Percentiles rank a stretch among this genome's conserved stretches.
Conservation (phyloP, 2,329 filamentous ascomycete species). For the Trichoderma sp. region DNA sequence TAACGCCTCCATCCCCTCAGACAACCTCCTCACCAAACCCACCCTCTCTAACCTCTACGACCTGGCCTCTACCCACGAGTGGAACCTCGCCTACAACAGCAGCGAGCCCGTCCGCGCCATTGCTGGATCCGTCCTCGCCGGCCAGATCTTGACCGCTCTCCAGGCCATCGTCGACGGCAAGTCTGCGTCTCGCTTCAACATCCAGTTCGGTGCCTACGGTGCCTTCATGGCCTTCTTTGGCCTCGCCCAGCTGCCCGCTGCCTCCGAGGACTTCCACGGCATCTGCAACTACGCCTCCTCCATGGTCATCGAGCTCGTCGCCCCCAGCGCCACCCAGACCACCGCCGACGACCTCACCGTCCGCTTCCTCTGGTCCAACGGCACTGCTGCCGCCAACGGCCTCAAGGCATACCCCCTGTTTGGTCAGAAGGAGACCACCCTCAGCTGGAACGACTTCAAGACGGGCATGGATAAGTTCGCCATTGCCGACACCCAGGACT, state of each 20-base stretch:
- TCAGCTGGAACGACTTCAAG: slow-evolving; percentile 70
- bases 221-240: slow-evolving; percentile 64
- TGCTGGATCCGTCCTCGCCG: slow-evolving; percentile 55
- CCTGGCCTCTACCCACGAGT: slow-evolving; percentile 80
- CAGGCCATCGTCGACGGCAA: slow-evolving; percentile 47
- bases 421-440: slow-evolving; percentile 50
- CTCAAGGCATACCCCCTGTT: slow-evolving; percentile 55
- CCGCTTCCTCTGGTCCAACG: slow-evolving; percentile 61
- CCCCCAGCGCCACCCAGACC: slow-evolving; percentile 52
- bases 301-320: slow-evolving; percentile 73
- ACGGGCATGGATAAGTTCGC: slow-evolving; percentile 62
- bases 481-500: slow-evolving; percentile 60
- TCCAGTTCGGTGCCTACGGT: slow-evolving; percentile 61
- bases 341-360: slow-evolving; percentile 48
- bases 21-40: slow-evolving; percentile 56
- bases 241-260: slow-evolving; percentile 49
- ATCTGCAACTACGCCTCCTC: slow-evolving; percentile 80
- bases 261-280: slow-evolving; percentile 64
- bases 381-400: slow-evolving; percentile 52
- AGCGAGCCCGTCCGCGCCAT: slow-evolving; percentile 63
- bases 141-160: slow-evolving; percentile 52
- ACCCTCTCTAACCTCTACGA: slow-evolving; percentile 62
- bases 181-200: slow-evolving; percentile 41
- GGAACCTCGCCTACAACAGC: slow-evolving; percentile 75
- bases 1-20: slow-evolving; percentile 57